Evolutionary conservation across 1,284 basidiomycete species (phyloP), one percentile per base, ranked within the genome.

Genomic region (Papiliotrema flavescens): DNA sequence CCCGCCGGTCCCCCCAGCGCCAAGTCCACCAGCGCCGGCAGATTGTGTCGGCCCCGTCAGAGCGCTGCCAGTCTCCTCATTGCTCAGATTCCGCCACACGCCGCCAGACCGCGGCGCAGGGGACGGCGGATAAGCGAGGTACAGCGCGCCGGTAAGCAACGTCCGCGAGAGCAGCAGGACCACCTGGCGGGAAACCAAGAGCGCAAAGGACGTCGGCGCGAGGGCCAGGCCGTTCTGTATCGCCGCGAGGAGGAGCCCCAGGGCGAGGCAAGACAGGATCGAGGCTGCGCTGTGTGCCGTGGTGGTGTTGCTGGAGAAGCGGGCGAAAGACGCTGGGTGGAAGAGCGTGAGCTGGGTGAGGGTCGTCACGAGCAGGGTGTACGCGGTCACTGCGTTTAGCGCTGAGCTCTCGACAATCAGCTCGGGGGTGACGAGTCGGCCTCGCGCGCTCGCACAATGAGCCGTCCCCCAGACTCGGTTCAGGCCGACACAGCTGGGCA

Each of bases 161-260:
- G 8, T 15, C 28, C 39, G 19, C 42, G 40, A 43, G 23, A 51
- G 6, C 13, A 53, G 26, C 15, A 49, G 32, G 8, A 58, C 22
- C 22, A 9, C 19, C 28, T 40, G 47, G 2, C 57, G 50, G 32
- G 51, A 28, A 20, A 62, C 9, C 35, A 64, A 23, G 15, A 60
- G 14, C 8, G 32, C 42, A 44, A 57, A 59, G 9, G 39, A 20
- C 1, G 40, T 13, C 11, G 28, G 37, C 1, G 35, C 15, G n/a
- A 56, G 24, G n/a, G 57, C 41, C n/a, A 57, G 19, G 14, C 22
- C 47, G n/a, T 54, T 48, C 14, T 55, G 55, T 22, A 54, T 41
- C 28, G 44, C 46, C 1, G 40, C 40, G 8, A 56, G n/a, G 13
- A 51, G 19, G 15, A 59, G 24, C 4, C 56, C 52, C 9, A 35